These are phyloP conservation scores for Psilocybe mexicana DNA, from an alignment of 1,284 basidiomycete species.

Conservation along the genomic window DNA sequence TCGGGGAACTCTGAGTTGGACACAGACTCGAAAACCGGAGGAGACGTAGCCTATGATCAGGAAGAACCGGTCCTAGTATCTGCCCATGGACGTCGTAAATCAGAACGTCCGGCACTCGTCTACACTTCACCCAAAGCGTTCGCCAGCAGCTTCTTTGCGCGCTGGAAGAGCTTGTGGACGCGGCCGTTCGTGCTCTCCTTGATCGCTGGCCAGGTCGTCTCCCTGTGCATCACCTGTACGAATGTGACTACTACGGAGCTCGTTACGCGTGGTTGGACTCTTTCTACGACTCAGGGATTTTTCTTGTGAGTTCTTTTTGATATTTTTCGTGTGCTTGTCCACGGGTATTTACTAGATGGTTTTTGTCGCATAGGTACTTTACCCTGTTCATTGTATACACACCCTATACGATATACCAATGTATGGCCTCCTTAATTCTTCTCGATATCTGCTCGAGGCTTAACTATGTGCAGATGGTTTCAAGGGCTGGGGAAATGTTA, in stretches of 20 bases:
- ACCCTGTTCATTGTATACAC: slow-evolving; percentile 75
- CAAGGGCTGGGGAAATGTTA: slow-evolving; percentile 74
- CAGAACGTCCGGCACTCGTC: slow-evolving; percentile 49
- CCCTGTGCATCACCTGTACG: slow-evolving; percentile 83
- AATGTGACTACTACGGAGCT: slow-evolving; percentile 83
- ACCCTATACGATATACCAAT: slow-evolving; percentile 79
- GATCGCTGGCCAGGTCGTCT: slow-evolving; percentile 79
- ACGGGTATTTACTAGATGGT: background rate
- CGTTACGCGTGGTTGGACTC: slow-evolving; percentile 63
- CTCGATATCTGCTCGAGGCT: slow-evolving; percentile 5
- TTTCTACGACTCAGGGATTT: slow-evolving; percentile 80
- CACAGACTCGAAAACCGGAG: background rate
- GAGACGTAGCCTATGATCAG: background rate
- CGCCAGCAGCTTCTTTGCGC: slow-evolving; percentile 45
- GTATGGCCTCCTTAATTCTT: slow-evolving; percentile 19
- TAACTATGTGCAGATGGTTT: slow-evolving; percentile 58
- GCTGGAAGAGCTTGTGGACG: slow-evolving; percentile 77
- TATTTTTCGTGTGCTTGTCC: background rate
- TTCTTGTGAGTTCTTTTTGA: slow-evolving; percentile 64
- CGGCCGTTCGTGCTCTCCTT: slow-evolving; percentile 66
- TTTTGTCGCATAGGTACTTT: slow-evolving; percentile 60
- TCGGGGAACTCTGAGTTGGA: background rate
- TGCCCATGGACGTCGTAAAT: background rate
- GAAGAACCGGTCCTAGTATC: background rate
- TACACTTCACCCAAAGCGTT: slow-evolving; percentile 61